Conservation (phyloP, 1,139 yeast genomes). For the Hyphopichia burtonii region DNA sequence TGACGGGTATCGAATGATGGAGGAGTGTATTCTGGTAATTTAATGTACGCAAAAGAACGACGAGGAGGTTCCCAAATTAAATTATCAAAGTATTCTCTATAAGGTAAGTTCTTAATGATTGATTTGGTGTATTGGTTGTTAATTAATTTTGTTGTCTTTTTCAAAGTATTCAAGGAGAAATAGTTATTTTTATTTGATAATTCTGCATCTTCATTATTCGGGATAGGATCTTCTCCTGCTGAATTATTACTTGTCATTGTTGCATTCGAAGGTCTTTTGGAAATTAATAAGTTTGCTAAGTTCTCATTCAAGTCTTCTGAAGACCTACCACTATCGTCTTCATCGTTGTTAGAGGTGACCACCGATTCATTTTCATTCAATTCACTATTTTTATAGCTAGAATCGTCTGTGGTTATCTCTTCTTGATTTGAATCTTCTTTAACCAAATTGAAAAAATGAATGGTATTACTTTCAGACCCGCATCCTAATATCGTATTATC, state of each 20-base stretch:
- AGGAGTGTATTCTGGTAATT: slow-evolving; percentile 32
- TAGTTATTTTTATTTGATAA: slow-evolving; percentile 11
- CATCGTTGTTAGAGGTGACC: slow-evolving; percentile 2
- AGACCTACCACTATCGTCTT: neutral
- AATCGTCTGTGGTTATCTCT: slow-evolving; percentile 8
- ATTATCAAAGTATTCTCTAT: slow-evolving; percentile 42
- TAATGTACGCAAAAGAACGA: slow-evolving; percentile 44
- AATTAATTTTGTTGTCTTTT: slow-evolving; percentile 23
- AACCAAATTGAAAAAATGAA: slow-evolving; percentile 58
- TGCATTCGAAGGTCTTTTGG: slow-evolving; percentile 17
- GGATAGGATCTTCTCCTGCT: neutral
- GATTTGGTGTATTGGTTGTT: slow-evolving; percentile 40
- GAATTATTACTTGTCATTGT: slow-evolving; percentile 7
- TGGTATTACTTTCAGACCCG: slow-evolving; percentile 65
- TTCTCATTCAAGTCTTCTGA: slow-evolving; percentile 45
- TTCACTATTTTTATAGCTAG: slow-evolving; percentile 6
- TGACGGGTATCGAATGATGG: slow-evolving; percentile 10
- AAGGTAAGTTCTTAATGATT: slow-evolving; percentile 41
- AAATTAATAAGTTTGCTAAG: slow-evolving; percentile 39
- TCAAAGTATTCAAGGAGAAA: slow-evolving; percentile 17
- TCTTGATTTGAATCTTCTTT: slow-evolving; percentile 8
- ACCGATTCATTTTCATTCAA: slow-evolving; percentile 10
- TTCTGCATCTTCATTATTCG: neutral
- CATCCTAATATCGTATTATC: slow-evolving; percentile 58
- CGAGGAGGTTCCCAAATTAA: slow-evolving; percentile 47